These are phyloP conservation scores for Inga laurina DNA, from an alignment of 306 rosid genomes.

Conservation along the genomic window DNA sequence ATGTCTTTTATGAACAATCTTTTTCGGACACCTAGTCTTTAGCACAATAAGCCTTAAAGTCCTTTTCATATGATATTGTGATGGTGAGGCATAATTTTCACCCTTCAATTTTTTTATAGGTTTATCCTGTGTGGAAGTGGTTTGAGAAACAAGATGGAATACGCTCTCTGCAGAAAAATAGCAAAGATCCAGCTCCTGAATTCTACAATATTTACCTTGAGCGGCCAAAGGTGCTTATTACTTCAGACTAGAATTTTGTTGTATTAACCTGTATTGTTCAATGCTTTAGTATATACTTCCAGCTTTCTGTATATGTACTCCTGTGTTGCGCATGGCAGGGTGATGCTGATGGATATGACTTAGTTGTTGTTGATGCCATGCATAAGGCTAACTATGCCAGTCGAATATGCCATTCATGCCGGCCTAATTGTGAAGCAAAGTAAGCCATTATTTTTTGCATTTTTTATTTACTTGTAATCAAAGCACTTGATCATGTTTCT, in stretches of 20 bases:
- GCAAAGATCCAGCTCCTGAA: conserved; percentile 95
- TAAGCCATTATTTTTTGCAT: conserved; percentile 46
- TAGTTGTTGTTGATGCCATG: conserved; percentile 99
- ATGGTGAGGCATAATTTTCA: conserved; percentile 10
- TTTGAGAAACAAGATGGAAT: conserved; percentile 99
- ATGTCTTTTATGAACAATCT: neutral
- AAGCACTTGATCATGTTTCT: conserved; percentile 19
- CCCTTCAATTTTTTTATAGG: conserved; percentile 47
- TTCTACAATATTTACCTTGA: conserved; percentile 97
- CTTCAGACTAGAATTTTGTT: conserved; percentile 29
- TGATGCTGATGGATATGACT: conserved; percentile 96
- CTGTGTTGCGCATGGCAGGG: conserved; percentile 62
- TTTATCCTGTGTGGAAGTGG: conserved; percentile 99
- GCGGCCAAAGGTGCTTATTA: conserved; percentile 83
- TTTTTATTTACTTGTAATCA: conserved; percentile 8
- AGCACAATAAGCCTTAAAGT: neutral
- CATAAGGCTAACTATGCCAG: conserved; percentile 99
- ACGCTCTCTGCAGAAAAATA: conserved; percentile 88
- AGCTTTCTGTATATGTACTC: conserved; percentile 18
- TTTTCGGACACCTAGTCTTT: neutral
- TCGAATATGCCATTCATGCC: conserved; percentile 97
- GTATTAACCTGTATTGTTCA: conserved; percentile 16
- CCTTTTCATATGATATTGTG: neutral
- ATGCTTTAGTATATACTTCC: conserved; percentile 1
- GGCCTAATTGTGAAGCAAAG: conserved; percentile 99